Conservation (phyloP, 2,329 filamentous ascomycete genomes). For the Acrocalymma vagum region DNA sequence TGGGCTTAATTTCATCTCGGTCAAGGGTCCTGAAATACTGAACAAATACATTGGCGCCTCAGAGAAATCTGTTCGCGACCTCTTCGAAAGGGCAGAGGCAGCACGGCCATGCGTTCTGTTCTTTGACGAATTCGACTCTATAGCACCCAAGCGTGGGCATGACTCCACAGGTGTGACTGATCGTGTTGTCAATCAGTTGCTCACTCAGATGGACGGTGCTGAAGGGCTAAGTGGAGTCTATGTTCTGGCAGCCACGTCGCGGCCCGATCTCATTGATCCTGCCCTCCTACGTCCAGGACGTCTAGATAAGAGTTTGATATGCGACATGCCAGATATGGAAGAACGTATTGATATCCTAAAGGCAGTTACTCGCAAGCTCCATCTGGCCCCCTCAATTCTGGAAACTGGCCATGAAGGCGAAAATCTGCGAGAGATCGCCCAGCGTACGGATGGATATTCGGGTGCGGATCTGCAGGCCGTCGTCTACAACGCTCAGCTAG, state of each 20-base stretch:
- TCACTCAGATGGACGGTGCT: slow-evolving; percentile 98
- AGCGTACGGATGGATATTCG: slow-evolving; percentile 85
- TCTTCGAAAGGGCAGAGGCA: slow-evolving; percentile 91
- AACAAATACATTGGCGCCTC: slow-evolving; percentile 99
- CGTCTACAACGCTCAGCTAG: slow-evolving; percentile 94
- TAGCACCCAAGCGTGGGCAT: slow-evolving; percentile 95
- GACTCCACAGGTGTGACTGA: slow-evolving; percentile 99
- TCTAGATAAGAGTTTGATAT: slow-evolving; percentile 91
- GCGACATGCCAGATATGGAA: slow-evolving; percentile 81
- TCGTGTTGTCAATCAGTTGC: slow-evolving; percentile 94
- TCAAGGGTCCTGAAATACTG: slow-evolving; percentile 96
- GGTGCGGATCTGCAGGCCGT: slow-evolving; percentile 95
- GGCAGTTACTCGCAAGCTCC: slow-evolving; percentile 83
- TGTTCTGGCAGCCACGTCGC: slow-evolving; percentile 90
- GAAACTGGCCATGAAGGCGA: slow-evolving; percentile 43
- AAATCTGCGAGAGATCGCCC: slow-evolving; percentile 75
- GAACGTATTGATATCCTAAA: slow-evolving; percentile 89
- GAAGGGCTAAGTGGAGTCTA: slow-evolving; percentile 96
- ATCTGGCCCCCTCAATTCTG: slow-evolving; percentile 72
- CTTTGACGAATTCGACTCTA: slow-evolving; percentile 98
- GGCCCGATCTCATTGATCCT: slow-evolving; percentile 95
- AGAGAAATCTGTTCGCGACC: slow-evolving; percentile 93
- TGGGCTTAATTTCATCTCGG: slow-evolving; percentile 96
- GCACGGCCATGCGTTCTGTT: slow-evolving; percentile 94
- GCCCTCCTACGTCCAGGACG: slow-evolving; percentile 90